Conservation (phyloP, 2,329 filamentous ascomycete species). For the Cryoendolithus antarcticus region DNA sequence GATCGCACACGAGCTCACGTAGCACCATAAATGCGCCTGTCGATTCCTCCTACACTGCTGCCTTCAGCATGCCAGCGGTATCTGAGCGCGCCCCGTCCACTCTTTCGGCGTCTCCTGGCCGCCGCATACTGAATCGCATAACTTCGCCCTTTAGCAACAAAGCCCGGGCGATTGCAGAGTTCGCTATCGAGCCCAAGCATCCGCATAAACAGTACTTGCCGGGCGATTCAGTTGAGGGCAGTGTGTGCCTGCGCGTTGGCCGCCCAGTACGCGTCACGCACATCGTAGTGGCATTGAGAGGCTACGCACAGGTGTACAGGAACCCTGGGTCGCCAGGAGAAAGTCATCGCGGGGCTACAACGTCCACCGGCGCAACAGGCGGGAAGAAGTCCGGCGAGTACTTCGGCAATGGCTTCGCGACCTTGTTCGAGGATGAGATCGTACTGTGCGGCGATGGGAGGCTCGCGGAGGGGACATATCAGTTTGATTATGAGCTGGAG, state of each 20-base stretch:
- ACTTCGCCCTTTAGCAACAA: slow-evolving; percentile 42
- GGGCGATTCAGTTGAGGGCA: slow-evolving; percentile 61
- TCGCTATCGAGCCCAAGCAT: slow-evolving; percentile 64
- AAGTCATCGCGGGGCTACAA: slow-evolving; percentile 36
- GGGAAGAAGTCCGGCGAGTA: slow-evolving; percentile 44
- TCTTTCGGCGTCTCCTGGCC: slow-evolving; percentile 12
- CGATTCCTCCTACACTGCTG: no score
- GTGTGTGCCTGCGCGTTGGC: slow-evolving; percentile 58
- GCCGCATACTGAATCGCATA: slow-evolving; percentile 40
- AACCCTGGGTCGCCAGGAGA: slow-evolving; percentile 48
- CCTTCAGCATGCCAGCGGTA: slow-evolving; percentile 5
- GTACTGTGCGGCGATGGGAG: slow-evolving; percentile 68
- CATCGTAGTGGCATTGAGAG: slow-evolving; percentile 64
- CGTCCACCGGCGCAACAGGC: slow-evolving; percentile 22
- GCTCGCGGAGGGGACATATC: slow-evolving; percentile 60
- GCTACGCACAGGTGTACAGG: slow-evolving; percentile 69
- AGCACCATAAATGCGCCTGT: no score
- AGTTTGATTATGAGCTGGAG: slow-evolving; percentile 65
- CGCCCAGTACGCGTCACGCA: slow-evolving; percentile 70
- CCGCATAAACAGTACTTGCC: slow-evolving; percentile 65
- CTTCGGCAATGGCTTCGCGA: slow-evolving; percentile 66
- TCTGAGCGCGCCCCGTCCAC: slow-evolving; percentile 4
- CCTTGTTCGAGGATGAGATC: slow-evolving; percentile 70
- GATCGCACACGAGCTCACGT: no score
- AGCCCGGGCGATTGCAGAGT: slow-evolving; percentile 60